Evolutionary conservation across 495 filamentous ascomycete species (phyloP), one percentile per base, ranked within the genome.

Genomic region (Penicillium macrosclerotiorum): DNA sequence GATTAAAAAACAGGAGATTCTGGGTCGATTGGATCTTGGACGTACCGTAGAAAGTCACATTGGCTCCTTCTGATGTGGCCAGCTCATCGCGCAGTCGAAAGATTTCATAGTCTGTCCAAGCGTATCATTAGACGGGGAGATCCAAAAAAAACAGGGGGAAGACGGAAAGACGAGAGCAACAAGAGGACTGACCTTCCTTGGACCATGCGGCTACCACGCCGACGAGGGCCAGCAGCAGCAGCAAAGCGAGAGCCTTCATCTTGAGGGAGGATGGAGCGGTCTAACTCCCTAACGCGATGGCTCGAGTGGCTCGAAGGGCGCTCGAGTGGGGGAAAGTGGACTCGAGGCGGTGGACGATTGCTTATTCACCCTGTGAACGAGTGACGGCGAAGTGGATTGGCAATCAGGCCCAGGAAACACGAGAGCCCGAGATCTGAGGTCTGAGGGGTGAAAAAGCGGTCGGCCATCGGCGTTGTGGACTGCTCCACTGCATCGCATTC

Each of bases 71-170:
- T 51, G 79, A 59, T 11, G 81, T 68, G 35, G 80, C 72, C 29
- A 99, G 70, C 59, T 97, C 94, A 71, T 95, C 89, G 51, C 82
- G 84, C 45, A 97, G 76, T 43, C 88, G 84, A 71, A 99, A 99
- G 70, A 99, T 97, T 72, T 99, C 93, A 60, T 92, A 86, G 67
- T 99, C 93, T 96, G 58, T 23, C 7, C 18, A 30, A 19, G 37
- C n/a, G n/a, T n/a, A n/a, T n/a, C n/a, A n/a, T n/a, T n/a, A n/a
- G n/a, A n/a, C n/a, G n/a, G n/a, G n/a, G n/a, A n/a, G n/a, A n/a
- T n/a, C n/a, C n/a, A n/a, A n/a, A 19, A 40, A 27, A 47, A 30
- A 49, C 17, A 49, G 37, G 45, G 40, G 43, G 26, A 44, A 42
- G 31, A 54, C 45, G 29, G 23, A 42, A 36, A 12, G 16, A 29